Conservation (phyloP, 2,329 filamentous ascomycete species). For the Xylariales sp. region DNA sequence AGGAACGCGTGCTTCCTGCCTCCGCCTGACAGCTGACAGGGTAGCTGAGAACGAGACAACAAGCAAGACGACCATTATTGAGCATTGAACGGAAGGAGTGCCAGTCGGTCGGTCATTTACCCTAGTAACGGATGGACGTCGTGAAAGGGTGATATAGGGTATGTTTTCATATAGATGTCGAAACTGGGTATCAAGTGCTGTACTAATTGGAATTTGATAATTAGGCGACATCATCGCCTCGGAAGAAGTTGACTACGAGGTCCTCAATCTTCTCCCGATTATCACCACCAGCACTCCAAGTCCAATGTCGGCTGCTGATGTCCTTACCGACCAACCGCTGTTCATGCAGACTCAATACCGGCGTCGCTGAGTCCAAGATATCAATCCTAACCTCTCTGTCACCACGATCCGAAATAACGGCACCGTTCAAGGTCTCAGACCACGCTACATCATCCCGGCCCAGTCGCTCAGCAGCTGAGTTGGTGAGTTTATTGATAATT, state of each 20-base stretch:
- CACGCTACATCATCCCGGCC: conserved; percentile 18
- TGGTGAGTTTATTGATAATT: conserved; percentile 16
- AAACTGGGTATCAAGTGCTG: no score
- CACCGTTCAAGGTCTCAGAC: conserved; percentile 18
- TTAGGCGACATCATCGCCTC: background rate
- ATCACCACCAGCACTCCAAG: background rate
- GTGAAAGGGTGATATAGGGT: no score
- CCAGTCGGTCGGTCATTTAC: no score
- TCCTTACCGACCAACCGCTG: background rate
- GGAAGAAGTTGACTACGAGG: conserved; percentile 7
- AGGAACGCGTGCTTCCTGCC: no score
- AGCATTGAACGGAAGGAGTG: no score
- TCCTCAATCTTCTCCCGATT: conserved; percentile 6
- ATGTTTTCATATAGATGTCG: no score
- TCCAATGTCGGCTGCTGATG: background rate
- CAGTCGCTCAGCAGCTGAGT: conserved; percentile 12
- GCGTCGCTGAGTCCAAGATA: conserved; percentile 9
- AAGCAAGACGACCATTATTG: no score
- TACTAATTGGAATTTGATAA: no score
- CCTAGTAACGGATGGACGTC: no score
- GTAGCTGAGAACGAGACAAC: no score
- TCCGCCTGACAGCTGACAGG: no score
- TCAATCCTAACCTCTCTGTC: conserved; percentile 15
- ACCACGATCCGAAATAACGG: conserved; percentile 14
- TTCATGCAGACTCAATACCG: background rate